Base-by-base conservation (phyloP, 805 yeast genomes). In the Zygoascus ofunaensis region DNA sequence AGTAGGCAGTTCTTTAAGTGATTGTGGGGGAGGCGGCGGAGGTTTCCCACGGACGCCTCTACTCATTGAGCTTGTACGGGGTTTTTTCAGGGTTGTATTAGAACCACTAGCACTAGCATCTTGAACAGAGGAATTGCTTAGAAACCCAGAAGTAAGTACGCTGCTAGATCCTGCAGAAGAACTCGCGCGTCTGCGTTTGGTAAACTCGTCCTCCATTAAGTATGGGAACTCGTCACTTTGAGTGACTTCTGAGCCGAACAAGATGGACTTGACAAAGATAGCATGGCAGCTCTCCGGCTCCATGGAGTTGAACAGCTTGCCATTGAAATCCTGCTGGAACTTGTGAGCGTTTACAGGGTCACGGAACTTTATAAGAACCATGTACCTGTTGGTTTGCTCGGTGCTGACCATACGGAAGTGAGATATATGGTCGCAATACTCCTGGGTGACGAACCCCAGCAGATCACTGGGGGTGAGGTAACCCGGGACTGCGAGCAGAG, bases 251-350 rank as follows among this genome's bases (percentile, higher is more conserved):
- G 64, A 60, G 39, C 68, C 59, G 44, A 81, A 68, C 3, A 70
- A 60, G 14, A 84, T 73, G 23, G 78, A 72, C 48, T 77, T 77
- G n/a, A 87, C 76, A 49, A 72, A 76, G 1, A 87, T 74, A 3
- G 79, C 84, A 58, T 81, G 87, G 55, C 96, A 87, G 12, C 76
- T 69, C 55, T 89, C 95, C 0, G 94, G 85, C 55, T 89, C 96
- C 82, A 87, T 80, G 5, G 90, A 77, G 53, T 81, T 87, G 66
- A 89, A 87, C 7, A 73, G 71, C 48, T 73, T 75, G 3, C 94
- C 94, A 58, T 87, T 80, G 55, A 70, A 85, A 23, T 68, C 67
- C 36, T 72, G 71, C 51, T 79, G 79, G 61, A 89, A 89, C 34
- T 64, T 66, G n/a, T 74, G 70, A 0, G 95, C 87, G 32, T 64